These are phyloP conservation scores for Ustilago cynodontis DNA, from an alignment of 1,284 basidiomycete genomes.

Conservation along the genomic window DNA sequence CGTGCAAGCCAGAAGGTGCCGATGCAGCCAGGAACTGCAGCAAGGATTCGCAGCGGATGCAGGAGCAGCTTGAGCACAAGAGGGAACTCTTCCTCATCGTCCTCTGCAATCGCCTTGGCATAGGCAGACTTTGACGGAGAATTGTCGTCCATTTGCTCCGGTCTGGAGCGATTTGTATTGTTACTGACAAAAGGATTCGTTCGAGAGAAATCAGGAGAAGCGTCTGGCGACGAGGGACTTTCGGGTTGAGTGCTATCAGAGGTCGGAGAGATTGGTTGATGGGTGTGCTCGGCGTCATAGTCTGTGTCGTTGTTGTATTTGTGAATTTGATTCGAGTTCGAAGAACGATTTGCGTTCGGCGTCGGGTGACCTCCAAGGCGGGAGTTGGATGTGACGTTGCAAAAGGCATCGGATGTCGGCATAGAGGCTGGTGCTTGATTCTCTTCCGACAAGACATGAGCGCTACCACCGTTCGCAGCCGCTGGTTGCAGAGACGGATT, in stretches of 20 bases:
- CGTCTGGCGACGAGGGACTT: constrained; percentile 9
- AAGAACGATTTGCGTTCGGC: neutral
- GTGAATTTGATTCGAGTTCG: too few relatives aligned
- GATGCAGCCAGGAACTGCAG: constrained; percentile 64
- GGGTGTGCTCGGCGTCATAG: constrained; percentile 7
- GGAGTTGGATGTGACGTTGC: neutral
- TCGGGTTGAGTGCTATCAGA: constrained; percentile 35
- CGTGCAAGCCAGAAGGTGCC: constrained; percentile 64
- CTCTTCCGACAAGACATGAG: neutral
- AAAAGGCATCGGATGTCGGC: neutral
- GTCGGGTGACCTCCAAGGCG: neutral
- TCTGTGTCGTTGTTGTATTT: neutral
- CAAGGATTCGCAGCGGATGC: constrained; percentile 64
- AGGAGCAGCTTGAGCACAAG: constrained; percentile 56
- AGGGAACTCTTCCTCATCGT: constrained; percentile 41
- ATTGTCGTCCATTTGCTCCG: neutral
- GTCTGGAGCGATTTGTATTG: neutral
- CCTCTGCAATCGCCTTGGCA: constrained; percentile 4
- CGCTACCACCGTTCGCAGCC: neutral
- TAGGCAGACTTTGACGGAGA: neutral
- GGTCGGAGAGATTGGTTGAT: constrained; percentile 18
- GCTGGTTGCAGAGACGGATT: constrained; percentile 2
- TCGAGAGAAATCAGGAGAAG: neutral
- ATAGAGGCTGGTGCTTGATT: neutral
- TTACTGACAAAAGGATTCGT: neutral